These are phyloP conservation scores for Gentiana straminea DNA, from an alignment of 257 asterid genomes.

Conservation along the genomic window DNA sequence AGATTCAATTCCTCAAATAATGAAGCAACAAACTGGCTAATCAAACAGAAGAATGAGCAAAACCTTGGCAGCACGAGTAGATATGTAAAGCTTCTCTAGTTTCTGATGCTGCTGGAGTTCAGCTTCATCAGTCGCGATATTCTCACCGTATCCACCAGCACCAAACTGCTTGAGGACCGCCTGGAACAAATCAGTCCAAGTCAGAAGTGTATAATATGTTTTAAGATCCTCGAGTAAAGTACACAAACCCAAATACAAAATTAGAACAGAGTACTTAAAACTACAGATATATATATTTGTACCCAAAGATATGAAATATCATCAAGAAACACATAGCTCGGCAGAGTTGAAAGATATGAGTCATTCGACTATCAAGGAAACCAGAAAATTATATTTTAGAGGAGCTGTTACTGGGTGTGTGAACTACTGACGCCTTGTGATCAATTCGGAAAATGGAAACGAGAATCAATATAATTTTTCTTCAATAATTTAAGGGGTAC, in stretches of 20 bases:
- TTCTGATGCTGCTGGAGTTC: slow-evolving; percentile 94
- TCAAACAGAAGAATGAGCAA: slow-evolving; percentile 3
- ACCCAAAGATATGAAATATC: too few relatives aligned
- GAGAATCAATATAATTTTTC: too few relatives aligned
- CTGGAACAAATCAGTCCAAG: slow-evolving; percentile 26
- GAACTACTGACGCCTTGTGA: too few relatives aligned
- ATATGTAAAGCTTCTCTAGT: slow-evolving; percentile 86
- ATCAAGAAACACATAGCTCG: too few relatives aligned
- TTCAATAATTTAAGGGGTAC: too few relatives aligned
- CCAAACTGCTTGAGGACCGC: slow-evolving; percentile 97
- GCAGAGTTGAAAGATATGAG: too few relatives aligned
- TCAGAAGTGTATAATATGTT: slow-evolving; percentile 2
- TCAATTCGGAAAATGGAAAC: too few relatives aligned
- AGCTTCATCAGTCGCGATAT: slow-evolving; percentile 57
- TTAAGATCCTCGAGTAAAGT: not conserved
- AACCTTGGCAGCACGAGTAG: slow-evolving; percentile 99
- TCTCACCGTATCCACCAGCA: slow-evolving; percentile 71
- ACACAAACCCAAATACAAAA: slow-evolving; percentile 3
- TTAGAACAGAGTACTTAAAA: not conserved
- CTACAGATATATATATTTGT: too few relatives aligned
- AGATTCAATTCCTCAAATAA: not conserved
- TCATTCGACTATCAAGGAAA: too few relatives aligned
- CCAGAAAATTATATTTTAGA: too few relatives aligned
- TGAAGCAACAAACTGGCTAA: not conserved
- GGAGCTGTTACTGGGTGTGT: too few relatives aligned